Conservation (phyloP, 108 stramenopile genomes). For the Nitzschia putrida region DNA sequence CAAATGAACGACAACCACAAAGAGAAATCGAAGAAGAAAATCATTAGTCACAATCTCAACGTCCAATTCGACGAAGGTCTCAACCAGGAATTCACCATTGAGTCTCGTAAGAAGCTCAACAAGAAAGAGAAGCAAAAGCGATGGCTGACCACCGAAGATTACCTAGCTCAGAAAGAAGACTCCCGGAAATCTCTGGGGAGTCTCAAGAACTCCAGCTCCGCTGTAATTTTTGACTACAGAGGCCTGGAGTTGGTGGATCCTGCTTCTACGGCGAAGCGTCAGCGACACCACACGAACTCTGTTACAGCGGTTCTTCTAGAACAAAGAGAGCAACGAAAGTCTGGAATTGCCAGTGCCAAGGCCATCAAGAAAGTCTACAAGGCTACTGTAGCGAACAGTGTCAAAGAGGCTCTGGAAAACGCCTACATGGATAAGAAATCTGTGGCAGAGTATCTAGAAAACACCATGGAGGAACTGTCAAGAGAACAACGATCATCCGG, state of each 20-base stretch:
- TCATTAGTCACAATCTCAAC: too few relatives aligned
- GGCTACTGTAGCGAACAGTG: background rate
- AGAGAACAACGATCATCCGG: background rate
- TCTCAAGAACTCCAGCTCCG: background rate
- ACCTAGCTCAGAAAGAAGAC: too few relatives aligned
- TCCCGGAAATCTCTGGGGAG: background rate
- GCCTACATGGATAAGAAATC: background rate
- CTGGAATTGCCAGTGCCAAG: background rate
- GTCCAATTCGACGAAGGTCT: too few relatives aligned
- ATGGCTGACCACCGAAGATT: too few relatives aligned
- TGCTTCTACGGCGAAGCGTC: background rate
- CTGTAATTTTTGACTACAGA: background rate
- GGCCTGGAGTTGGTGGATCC: conserved; percentile 3
- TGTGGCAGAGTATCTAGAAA: background rate
- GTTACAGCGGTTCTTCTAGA: background rate
- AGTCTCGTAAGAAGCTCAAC: too few relatives aligned
- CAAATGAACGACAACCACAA: too few relatives aligned
- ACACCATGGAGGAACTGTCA: background rate
- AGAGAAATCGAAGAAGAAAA: too few relatives aligned
- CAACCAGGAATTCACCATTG: too few relatives aligned
- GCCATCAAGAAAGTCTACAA: conserved; percentile 2
- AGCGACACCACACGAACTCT: conserved; percentile 1
- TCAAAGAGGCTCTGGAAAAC: background rate
- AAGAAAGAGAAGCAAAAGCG: too few relatives aligned
- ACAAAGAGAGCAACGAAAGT: background rate